Evolutionary conservation across 192 early-diverging fungal species (phyloP).

Genomic region (Nowakowskiella sp.): DNA sequence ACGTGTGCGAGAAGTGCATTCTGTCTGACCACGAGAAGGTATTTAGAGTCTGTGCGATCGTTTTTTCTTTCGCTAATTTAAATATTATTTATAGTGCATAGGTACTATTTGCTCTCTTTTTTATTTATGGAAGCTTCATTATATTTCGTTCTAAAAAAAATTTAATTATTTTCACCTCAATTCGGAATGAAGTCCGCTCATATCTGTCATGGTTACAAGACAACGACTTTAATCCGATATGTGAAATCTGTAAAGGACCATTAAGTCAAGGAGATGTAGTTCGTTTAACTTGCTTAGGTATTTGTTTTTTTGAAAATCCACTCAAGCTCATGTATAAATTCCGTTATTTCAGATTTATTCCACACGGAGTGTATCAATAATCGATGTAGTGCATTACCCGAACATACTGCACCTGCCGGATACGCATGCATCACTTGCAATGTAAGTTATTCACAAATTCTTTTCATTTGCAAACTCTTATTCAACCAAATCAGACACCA

Average conservation of each 20-base stretch:
- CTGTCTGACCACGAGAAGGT: slow-evolving; percentile 32
- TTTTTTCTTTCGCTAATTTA: not conserved
- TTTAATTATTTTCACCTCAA: slow-evolving; percentile 1
- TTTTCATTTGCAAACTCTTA: not conserved
- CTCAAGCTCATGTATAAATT: not conserved
- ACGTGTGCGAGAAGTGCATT: slow-evolving; percentile 52
- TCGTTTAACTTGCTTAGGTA: slow-evolving; percentile 42
- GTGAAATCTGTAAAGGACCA: slow-evolving; percentile 28
- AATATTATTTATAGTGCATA: slow-evolving; percentile 16
- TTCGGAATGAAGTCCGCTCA: slow-evolving; percentile 26
- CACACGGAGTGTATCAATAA: slow-evolving; percentile 28
- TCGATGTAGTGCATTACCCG: slow-evolving; percentile 17
- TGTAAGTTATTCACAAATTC: slow-evolving; percentile 4
- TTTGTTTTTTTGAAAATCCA: not conserved
- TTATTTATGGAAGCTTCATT: not conserved
- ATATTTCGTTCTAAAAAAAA: not conserved
- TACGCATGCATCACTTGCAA: slow-evolving; percentile 32
- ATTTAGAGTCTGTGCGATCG: not conserved
- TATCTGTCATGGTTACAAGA: slow-evolving; percentile 55
- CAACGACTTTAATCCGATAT: slow-evolving; percentile 41
- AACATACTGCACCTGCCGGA: slow-evolving; percentile 34
- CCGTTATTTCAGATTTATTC: slow-evolving; percentile 28
- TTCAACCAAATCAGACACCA: slow-evolving; percentile 12
- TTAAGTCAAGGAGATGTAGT: slow-evolving; percentile 31
- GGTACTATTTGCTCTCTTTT: slow-evolving; percentile 10